Percentiles rank a stretch among this genome's conserved stretches.
Conservation (phyloP, 2,329 filamentous ascomycete genomes). For the Alternaria postmessia region DNA sequence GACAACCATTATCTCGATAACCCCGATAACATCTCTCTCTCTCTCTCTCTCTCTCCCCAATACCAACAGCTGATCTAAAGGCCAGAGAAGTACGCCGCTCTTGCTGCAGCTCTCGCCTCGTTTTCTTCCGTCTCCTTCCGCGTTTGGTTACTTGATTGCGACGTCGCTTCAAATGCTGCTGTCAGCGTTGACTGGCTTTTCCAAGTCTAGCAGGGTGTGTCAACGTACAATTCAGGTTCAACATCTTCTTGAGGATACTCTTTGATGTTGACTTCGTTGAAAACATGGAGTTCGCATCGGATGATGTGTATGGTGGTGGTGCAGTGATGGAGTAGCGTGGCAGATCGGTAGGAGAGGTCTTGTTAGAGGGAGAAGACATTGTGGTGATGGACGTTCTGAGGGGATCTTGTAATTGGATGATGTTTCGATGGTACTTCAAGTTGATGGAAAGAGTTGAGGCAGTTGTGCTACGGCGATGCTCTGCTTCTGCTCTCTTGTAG, state of each 20-base stretch:
- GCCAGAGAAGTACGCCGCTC: constrained; percentile 19
- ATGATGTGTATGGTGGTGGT: constrained; percentile 20
- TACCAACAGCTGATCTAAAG: background rate
- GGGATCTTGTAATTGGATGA: background rate
- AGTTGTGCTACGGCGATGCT: background rate
- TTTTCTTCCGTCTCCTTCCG: constrained; percentile 9
- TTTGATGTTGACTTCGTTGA: constrained; percentile 25
- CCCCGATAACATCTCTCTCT: background rate
- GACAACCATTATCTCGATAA: background rate
- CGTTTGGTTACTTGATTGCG: background rate
- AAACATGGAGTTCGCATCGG: constrained; percentile 15
- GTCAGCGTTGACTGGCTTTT: background rate
- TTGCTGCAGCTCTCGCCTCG: constrained; percentile 18
- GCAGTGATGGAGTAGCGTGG: constrained; percentile 10
- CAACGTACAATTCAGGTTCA: constrained; percentile 21
- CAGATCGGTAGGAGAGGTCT: background rate
- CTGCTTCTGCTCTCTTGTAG: background rate
- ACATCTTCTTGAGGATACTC: constrained; percentile 22
- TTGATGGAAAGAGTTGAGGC: background rate
- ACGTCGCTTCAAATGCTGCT: constrained; percentile 1
- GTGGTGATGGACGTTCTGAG: background rate
- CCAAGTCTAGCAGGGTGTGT: background rate
- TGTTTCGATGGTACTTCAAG: background rate
- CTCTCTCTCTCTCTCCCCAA: too few relatives aligned
- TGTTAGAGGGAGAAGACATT: constrained; percentile 11